phyloP scores from a whole-genome alignment of 768 basidiomycete genomes.

The Amanita jacksonii region DNA sequence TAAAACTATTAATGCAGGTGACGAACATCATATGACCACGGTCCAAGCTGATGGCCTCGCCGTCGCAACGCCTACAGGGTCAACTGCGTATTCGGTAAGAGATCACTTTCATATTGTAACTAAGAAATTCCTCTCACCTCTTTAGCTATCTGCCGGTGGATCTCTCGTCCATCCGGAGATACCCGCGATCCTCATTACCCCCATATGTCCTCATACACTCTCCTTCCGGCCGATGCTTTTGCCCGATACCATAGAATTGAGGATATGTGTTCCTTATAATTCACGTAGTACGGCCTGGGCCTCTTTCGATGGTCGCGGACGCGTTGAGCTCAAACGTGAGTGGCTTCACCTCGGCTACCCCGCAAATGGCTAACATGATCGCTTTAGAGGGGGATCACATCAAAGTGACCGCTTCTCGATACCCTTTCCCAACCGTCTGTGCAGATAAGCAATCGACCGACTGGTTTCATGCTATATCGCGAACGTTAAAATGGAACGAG shows the following conservation, averaged over 20 bases:
- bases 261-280: slow-evolving; percentile 98
- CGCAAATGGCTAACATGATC: slow-evolving; percentile 9
- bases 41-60: slow-evolving; percentile 97
- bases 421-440: slow-evolving; percentile 97
- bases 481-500: slow-evolving; percentile 99
- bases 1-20: too few species aligned
- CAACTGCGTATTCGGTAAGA: slow-evolving; percentile 93
- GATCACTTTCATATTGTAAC: slow-evolving; percentile 6
- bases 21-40: slow-evolving; percentile 98
- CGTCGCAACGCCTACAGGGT: slow-evolving; percentile 94
- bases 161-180: slow-evolving; percentile 98
- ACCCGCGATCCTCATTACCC: slow-evolving; percentile 91
- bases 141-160: slow-evolving; percentile 86
- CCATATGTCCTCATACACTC: slow-evolving; percentile 96
- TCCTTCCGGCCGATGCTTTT: slow-evolving; percentile 98
- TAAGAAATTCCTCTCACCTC: slow-evolving; percentile 4
- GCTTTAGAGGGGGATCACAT: slow-evolving; percentile 93
- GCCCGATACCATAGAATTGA: slow-evolving; percentile 96
- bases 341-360: slow-evolving; percentile 10
- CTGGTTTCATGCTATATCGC: slow-evolving; percentile 96
- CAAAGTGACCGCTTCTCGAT: slow-evolving; percentile 94
- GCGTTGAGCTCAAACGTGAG: slow-evolving; percentile 92
- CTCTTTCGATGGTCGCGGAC: slow-evolving; percentile 93
- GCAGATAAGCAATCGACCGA: slow-evolving; percentile 96
- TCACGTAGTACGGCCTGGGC: slow-evolving; percentile 98